Conservation (phyloP, 352 stramenopile genomes). For the Plasmopara halstedii region DNA sequence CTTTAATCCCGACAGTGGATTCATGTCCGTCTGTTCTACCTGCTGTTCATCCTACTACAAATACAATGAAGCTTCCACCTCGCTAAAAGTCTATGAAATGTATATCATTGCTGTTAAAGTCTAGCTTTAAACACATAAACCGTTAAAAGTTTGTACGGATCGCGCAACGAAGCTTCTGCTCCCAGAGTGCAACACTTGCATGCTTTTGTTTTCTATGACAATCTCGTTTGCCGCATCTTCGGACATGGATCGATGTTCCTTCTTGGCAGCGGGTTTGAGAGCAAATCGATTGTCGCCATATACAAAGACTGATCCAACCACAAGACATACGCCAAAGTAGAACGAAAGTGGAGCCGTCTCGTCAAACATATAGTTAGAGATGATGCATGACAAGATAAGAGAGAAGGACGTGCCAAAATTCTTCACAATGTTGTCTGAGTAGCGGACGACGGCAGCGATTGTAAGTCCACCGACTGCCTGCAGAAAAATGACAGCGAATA, state of each 20-base stretch:
- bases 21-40: no score
- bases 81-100: conserved; percentile 2
- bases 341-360: conserved; percentile 62
- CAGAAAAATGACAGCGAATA: conserved; percentile 74
- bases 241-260: conserved; percentile 20
- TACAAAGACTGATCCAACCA: conserved; percentile 78
- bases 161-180: conserved; percentile 39
- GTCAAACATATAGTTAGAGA: conserved; percentile 86
- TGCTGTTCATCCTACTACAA: conserved; percentile 8
- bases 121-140: conserved; percentile 25
- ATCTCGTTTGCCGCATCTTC: conserved; percentile 44
- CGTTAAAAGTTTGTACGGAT: conserved; percentile 29
- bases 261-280: conserved; percentile 26
- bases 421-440: conserved; percentile 88
- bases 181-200: conserved; percentile 18
- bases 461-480: conserved; percentile 80
- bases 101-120: not conserved
- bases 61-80: conserved; percentile 7
- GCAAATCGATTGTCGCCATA: conserved; percentile 80
- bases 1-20: conserved; percentile 48
- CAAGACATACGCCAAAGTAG: conserved; percentile 69
- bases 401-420: conserved; percentile 87
- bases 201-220: conserved; percentile 39
- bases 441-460: conserved; percentile 79
- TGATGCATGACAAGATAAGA: conserved; percentile 82